Evolutionary conservation across 805 yeast species (phyloP).

Genomic region (Lipomyces chichibuensis): DNA sequence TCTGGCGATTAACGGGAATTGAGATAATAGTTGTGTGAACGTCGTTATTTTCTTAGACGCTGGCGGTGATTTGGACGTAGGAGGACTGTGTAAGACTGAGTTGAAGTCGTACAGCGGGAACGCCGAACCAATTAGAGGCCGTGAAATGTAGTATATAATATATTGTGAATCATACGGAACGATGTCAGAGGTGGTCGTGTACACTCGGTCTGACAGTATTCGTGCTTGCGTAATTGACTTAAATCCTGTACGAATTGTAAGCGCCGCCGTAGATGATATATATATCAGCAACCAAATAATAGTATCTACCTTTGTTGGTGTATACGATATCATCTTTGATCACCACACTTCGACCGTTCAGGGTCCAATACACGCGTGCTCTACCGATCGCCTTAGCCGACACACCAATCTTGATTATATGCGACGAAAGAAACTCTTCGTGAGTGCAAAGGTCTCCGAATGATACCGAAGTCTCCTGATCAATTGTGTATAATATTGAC

Average conservation of each 20-base stretch:
- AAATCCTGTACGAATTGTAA: conserved; percentile 18
- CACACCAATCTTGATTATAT: conserved; percentile 52
- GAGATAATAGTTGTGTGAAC: conserved; percentile 49
- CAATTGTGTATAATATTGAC: conserved; percentile 49
- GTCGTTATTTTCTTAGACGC: conserved; percentile 29
- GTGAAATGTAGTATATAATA: conserved; percentile 32
- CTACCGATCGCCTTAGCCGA: conserved; percentile 37
- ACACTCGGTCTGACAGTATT: conserved; percentile 62
- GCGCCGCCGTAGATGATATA: conserved; percentile 14
- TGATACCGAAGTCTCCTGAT: conserved; percentile 42
- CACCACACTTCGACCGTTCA: conserved; percentile 59
- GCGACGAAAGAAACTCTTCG: conserved; percentile 64
- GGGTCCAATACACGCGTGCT: conserved; percentile 55
- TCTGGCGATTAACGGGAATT: conserved; percentile 48
- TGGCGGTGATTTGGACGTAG: not conserved
- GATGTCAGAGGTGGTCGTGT: conserved; percentile 48
- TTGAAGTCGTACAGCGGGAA: conserved; percentile 23
- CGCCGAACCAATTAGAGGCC: conserved; percentile 34
- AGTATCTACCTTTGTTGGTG: conserved; percentile 57
- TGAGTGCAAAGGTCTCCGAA: conserved; percentile 59
- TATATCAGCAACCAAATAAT: conserved; percentile 33
- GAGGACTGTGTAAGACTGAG: conserved; percentile 14
- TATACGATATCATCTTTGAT: conserved; percentile 59
- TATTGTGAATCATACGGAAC: conserved; percentile 24
- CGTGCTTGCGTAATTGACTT: conserved; percentile 49